Percentiles rank a stretch among this genome's conserved stretches.
phyloP scores from a whole-genome alignment of 208 protist genomes.

The Crithidia acanthocephali region DNA sequence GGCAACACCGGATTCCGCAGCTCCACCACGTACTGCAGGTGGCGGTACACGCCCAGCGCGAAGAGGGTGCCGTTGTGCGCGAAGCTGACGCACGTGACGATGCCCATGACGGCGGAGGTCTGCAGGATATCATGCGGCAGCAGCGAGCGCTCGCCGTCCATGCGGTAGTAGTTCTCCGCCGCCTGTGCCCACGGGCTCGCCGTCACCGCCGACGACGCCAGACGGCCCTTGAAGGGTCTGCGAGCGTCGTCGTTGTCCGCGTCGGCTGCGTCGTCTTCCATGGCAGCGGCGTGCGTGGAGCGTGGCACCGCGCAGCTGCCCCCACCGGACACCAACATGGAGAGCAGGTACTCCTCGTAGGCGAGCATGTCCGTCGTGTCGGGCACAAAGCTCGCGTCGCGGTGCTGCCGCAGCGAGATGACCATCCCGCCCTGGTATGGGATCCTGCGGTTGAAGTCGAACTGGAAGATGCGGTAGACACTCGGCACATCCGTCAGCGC shows the following conservation, averaged over 20 bases:
- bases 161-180: conserved; percentile 44
- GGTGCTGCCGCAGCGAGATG: conserved; percentile 28
- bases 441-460: conserved; percentile 57
- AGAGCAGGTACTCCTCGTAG: conserved; percentile 72
- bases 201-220: conserved; percentile 6
- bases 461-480: conserved; percentile 60
- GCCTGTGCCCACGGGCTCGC: conserved; percentile 25
- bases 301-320: conserved; percentile 41
- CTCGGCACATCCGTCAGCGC: conserved; percentile 21
- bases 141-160: conserved; percentile 63
- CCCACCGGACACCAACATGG: conserved; percentile 44
- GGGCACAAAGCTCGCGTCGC: conserved; percentile 26
- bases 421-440: conserved; percentile 54
- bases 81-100: conserved; percentile 69
- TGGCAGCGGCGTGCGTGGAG: not conserved
- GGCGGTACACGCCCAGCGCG: conserved; percentile 62
- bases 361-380: conserved; percentile 46
- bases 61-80: conserved; percentile 42
- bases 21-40: conserved; percentile 70
- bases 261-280: not conserved
- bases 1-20: conserved; percentile 47
- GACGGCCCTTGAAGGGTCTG: not conserved
- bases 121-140: conserved; percentile 59
- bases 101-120: conserved; percentile 47
- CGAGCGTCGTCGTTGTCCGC: not conserved